Conservation (phyloP, 805 yeast species). For the Lipomyces yamadae region DNA sequence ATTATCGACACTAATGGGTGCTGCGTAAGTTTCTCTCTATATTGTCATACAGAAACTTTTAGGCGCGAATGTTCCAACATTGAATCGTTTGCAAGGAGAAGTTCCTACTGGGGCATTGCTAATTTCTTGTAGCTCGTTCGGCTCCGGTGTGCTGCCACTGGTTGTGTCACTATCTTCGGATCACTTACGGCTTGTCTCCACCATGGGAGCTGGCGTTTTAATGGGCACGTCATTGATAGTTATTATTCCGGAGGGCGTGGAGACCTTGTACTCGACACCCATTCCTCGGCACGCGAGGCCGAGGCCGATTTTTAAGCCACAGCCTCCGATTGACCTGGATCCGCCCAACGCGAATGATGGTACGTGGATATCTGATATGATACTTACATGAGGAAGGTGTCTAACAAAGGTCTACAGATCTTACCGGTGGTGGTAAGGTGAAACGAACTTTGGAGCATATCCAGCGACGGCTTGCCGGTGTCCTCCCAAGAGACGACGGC, state of each 20-base stretch:
- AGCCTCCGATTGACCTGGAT: constrained; percentile 19
- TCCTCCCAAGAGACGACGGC: neutral
- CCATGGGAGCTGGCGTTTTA: constrained; percentile 63
- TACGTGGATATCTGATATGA: neutral
- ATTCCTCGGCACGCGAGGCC: constrained; percentile 24
- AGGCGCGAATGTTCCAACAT: neutral
- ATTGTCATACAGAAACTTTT: neutral
- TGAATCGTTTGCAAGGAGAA: neutral
- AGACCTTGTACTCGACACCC: constrained; percentile 46
- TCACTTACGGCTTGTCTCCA: constrained; percentile 51
- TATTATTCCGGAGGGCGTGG: constrained; percentile 70
- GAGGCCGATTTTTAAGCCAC: constrained; percentile 9
- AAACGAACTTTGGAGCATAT: constrained; percentile 4
- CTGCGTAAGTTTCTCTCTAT: constrained; percentile 38
- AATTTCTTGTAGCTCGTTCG: constrained; percentile 39
- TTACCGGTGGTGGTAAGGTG: neutral
- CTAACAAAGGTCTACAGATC: neutral
- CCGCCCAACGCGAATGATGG: constrained; percentile 10
- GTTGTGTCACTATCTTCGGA: constrained; percentile 42
- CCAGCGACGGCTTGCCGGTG: neutral
- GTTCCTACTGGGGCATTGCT: neutral
- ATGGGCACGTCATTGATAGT: constrained; percentile 63
- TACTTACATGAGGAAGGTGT: neutral
- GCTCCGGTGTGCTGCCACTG: constrained; percentile 45
- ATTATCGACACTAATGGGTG: constrained; percentile 42